Percentiles rank a stretch among this genome's conserved stretches.
Evolutionary conservation across 768 basidiomycete genomes (phyloP).

Genomic region (Amanita exitialis): DNA sequence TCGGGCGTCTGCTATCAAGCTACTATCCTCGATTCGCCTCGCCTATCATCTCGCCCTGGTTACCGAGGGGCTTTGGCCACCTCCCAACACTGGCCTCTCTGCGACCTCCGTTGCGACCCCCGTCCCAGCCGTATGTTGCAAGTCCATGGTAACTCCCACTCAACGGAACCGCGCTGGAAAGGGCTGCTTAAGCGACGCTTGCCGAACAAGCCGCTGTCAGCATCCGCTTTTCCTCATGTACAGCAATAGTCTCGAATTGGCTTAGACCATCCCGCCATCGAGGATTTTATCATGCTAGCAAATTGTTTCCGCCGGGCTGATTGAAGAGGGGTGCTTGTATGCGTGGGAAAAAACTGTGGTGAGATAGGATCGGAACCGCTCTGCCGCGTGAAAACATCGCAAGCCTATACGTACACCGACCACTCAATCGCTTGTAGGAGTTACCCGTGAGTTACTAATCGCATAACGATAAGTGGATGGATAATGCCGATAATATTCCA

Average conservation of each 20-base stretch:
- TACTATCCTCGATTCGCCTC: not conserved
- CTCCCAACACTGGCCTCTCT: not conserved
- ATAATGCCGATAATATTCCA: not conserved
- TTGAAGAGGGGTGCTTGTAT: not conserved
- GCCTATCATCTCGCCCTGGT: not conserved
- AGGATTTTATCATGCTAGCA: not conserved
- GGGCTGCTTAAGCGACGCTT: not conserved
- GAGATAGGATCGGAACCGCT: too few species aligned
- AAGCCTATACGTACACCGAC: too few species aligned
- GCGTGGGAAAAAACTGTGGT: too few species aligned
- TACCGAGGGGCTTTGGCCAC: not conserved
- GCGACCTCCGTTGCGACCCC: not conserved
- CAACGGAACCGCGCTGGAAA: not conserved
- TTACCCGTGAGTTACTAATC: not conserved
- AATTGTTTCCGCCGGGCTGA: not conserved
- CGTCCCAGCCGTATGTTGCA: not conserved
- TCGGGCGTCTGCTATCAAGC: not conserved
- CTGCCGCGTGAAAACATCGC: too few species aligned
- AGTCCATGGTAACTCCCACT: not conserved
- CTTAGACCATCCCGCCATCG: not conserved
- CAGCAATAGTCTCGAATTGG: not conserved
- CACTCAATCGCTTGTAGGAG: too few species aligned
- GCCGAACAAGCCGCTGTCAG: not conserved
- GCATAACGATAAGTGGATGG: not conserved
- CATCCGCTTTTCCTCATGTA: not conserved